These are phyloP conservation scores for Kurtzmaniella quercitrusa DNA, from an alignment of 1,139 yeast genomes.

Conservation along the genomic window DNA sequence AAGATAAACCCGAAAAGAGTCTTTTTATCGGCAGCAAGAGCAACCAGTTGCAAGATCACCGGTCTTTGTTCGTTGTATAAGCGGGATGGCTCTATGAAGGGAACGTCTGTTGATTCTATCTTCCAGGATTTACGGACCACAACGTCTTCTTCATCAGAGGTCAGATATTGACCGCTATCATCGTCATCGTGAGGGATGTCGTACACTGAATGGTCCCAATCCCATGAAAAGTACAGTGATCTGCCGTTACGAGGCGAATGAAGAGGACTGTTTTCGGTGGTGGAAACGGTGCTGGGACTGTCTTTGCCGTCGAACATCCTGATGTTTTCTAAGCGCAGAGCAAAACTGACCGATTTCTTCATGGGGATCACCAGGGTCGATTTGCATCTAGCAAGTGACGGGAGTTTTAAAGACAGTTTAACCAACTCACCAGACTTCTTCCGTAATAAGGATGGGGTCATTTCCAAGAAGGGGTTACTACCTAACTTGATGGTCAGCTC, in stretches of 20 bases:
- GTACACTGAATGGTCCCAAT: slow-evolving; percentile 8
- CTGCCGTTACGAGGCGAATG: slow-evolving; percentile 27
- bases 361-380: slow-evolving; percentile 20
- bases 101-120: slow-evolving; percentile 5
- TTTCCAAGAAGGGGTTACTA: slow-evolving; percentile 1
- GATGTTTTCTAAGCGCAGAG: slow-evolving; percentile 31
- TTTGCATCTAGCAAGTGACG: slow-evolving; percentile 21
- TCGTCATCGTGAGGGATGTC: slow-evolving; percentile 11
- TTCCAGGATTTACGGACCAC: slow-evolving; percentile 7
- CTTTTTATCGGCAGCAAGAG: slow-evolving; percentile 13
- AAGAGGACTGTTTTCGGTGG: slow-evolving; percentile 28
- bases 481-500: slow-evolving; percentile 1
- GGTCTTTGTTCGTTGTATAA: slow-evolving; percentile 3
- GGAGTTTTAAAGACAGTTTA: slow-evolving; percentile 35
- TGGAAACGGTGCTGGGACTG: slow-evolving; percentile 35
- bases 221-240: slow-evolving; percentile 9
- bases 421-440: slow-evolving; percentile 38
- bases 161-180: slow-evolving; percentile 13
- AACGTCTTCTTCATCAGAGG: slow-evolving; percentile 16
- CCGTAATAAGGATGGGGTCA: slow-evolving; percentile 21
- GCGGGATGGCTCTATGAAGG: not conserved
- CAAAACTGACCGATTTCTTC: slow-evolving; percentile 35
- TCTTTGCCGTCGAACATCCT: slow-evolving; percentile 42
- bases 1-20: slow-evolving; percentile 27
- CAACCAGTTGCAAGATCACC: slow-evolving; percentile 8